phyloP scores from a whole-genome alignment of 805 yeast genomes.

The Scheffersomyces amazonensis region DNA sequence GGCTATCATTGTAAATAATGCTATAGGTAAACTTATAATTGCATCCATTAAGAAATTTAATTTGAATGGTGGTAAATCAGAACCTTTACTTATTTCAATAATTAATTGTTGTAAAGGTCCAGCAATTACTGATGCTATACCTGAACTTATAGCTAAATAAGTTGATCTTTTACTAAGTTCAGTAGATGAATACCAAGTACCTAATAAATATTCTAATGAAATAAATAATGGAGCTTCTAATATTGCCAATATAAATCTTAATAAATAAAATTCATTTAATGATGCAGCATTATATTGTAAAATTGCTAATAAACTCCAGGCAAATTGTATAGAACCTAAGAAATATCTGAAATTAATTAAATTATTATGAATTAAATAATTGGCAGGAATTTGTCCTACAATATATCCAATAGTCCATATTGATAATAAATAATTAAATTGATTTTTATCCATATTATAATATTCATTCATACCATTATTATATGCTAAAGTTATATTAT shows the following conservation, averaged over 20 bases:
- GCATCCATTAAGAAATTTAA: slow-evolving; percentile 32
- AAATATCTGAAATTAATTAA: slow-evolving; percentile 38
- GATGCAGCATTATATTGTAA: slow-evolving; percentile 11
- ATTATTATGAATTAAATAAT: slow-evolving; percentile 28
- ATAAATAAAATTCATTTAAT: slow-evolving; percentile 19
- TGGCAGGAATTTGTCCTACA: slow-evolving; percentile 49
- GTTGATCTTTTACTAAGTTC: slow-evolving; percentile 26
- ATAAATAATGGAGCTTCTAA: slow-evolving; percentile 52
- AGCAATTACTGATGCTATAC: slow-evolving; percentile 21
- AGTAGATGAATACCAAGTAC: slow-evolving; percentile 19
- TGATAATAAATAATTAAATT: slow-evolving; percentile 42
- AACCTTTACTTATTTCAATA: slow-evolving; percentile 14
- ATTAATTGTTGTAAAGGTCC: slow-evolving; percentile 29
- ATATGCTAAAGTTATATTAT: slow-evolving; percentile 42
- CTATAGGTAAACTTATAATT: slow-evolving; percentile 28
- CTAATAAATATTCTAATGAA: slow-evolving; percentile 50
- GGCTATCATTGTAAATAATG: slow-evolving; percentile 24
- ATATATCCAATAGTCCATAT: slow-evolving; percentile 50
- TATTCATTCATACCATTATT: slow-evolving; percentile 46
- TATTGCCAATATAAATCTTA: slow-evolving; percentile 40
- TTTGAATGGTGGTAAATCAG: slow-evolving; percentile 22
- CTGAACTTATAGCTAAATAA: slow-evolving; percentile 27
- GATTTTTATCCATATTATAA: slow-evolving; percentile 36
- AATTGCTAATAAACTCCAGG: slow-evolving; percentile 25
- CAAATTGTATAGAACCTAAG: slow-evolving; percentile 28